Evolutionary conservation across 768 basidiomycete genomes (phyloP).

Genomic region (Leccinum olivaceopallidum): DNA sequence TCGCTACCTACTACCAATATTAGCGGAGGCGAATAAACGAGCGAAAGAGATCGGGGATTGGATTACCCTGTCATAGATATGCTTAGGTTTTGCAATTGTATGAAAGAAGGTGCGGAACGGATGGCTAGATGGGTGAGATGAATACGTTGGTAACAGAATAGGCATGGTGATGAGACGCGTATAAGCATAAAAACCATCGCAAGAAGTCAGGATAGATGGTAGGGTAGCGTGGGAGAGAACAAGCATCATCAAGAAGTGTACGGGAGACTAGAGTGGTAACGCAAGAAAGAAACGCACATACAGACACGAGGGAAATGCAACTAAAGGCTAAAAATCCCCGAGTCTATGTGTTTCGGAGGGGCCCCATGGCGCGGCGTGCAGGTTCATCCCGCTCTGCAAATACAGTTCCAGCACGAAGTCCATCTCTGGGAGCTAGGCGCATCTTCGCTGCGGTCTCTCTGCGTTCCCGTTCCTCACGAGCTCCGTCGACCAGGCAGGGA

Average conservation of each 20-base stretch:
- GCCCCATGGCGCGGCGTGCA: constrained; percentile 32
- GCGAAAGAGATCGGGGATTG: constrained; percentile 8
- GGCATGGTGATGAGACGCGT: constrained; percentile 5
- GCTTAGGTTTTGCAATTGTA: constrained; percentile 2
- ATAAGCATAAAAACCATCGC: constrained; percentile 6
- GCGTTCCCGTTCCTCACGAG: constrained; percentile 29
- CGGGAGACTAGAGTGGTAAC: constrained; percentile 12
- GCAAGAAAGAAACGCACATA: constrained; percentile 3
- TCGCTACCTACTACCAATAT: not conserved
- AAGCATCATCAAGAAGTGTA: constrained; percentile 12
- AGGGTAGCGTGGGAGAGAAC: not conserved
- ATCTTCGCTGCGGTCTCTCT: constrained; percentile 24
- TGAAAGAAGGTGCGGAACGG: constrained; percentile 1
- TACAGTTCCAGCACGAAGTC: constrained; percentile 33
- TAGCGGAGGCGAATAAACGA: constrained; percentile 6
- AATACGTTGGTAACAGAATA: not conserved
- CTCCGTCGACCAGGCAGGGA: not conserved
- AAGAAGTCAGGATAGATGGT: not conserved
- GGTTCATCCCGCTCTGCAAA: constrained; percentile 31
- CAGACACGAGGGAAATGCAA: constrained; percentile 1
- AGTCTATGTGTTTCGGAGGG: constrained; percentile 21
- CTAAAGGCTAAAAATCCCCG: not conserved
- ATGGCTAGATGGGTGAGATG: constrained; percentile 10
- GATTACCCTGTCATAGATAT: constrained; percentile 10
- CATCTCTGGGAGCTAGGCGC: constrained; percentile 26